Evolutionary conservation across 805 yeast species (phyloP).

Genomic region (Clavispora fructus): DNA sequence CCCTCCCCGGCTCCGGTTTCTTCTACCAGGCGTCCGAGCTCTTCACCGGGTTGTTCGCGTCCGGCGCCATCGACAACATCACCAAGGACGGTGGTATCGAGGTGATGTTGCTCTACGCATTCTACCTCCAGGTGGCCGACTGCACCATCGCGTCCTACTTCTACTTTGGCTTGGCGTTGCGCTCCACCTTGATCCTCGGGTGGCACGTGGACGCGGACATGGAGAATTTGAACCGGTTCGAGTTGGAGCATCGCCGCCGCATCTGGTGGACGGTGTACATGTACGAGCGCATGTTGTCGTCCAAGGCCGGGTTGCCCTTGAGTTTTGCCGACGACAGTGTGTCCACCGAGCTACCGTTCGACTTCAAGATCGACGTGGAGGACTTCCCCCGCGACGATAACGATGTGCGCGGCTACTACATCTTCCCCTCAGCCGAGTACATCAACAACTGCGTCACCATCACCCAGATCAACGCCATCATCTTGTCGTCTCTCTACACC

Average conservation of each 20-base stretch:
- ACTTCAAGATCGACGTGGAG: conserved; percentile 52
- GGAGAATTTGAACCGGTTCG: conserved; percentile 48
- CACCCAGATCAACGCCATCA: conserved; percentile 72
- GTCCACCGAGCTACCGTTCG: conserved; percentile 70
- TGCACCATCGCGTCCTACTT: conserved; percentile 78
- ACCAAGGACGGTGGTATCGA: conserved; percentile 79
- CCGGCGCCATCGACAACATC: conserved; percentile 74
- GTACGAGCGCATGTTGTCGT: conserved; percentile 68
- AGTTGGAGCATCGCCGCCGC: conserved; percentile 47
- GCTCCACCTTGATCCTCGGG: conserved; percentile 69
- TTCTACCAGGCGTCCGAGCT: conserved; percentile 76
- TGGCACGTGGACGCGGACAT: conserved; percentile 80
- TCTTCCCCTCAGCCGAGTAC: conserved; percentile 75
- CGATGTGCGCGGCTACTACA: conserved; percentile 60
- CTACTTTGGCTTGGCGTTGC: conserved; percentile 69
- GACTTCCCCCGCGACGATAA: conserved; percentile 33
- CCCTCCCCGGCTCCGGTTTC: conserved; percentile 73
- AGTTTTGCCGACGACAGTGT: conserved; percentile 79
- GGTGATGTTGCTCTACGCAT: conserved; percentile 68
- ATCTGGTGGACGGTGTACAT: conserved; percentile 48
- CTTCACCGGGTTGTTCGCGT: conserved; percentile 70
- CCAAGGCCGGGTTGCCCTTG: conserved; percentile 76
- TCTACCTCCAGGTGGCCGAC: conserved; percentile 78
- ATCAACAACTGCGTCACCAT: conserved; percentile 73
- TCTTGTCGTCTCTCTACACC: conserved; percentile 64